Base-by-base conservation (phyloP, 768 basidiomycete species). In the Suillus placidus region DNA sequence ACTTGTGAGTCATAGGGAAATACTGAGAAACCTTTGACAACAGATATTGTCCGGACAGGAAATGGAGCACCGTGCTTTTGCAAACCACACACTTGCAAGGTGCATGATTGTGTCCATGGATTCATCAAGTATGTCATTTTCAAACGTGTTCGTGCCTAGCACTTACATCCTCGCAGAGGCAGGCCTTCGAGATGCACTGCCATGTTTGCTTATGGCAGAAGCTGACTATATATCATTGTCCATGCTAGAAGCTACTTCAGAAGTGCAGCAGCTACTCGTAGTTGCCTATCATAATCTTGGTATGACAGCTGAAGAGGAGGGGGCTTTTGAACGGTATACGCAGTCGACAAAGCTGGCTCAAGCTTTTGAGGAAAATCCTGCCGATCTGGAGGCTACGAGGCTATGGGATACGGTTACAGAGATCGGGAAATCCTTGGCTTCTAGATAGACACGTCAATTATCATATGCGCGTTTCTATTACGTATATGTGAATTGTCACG, bases 11-110 rank as follows among this genome's bases (percentile, higher is more conserved):
- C 32, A 43, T 42, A 51, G 3, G 40, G 14, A 9, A n/a, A 18
- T 37, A 1, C 23, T 52, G 20, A 49, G 18, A 18, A 64, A 43
- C 64, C 12, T 43, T 23, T 37, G 37, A n/a, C 26, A 35, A 62
- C 66, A 93, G 92, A 77, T 94, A 42, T 86, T 93, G 54, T 79
- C 79, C 61, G 93, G 91, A 6, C 83, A 86, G 60, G 91, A 94
- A 68, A 71, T 90, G 16, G 93, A 95, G 72, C 89, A 88, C 64
- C 85, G 92, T 57, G 93, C 88, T 16, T 83, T 91, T 60, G 90
- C 87, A 45, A 91, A 87, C 71, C 87, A 91, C 73, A 89, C 85
- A 2, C 75, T 92, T 57, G 91, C 91, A 7, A 85, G 93, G 64
- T 92, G 92, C 71, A 86, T 91, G 51, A 83, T 95, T 40, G 87